Base-by-base conservation (phyloP, 2,329 filamentous ascomycete genomes). In the Cadophora malorum region DNA sequence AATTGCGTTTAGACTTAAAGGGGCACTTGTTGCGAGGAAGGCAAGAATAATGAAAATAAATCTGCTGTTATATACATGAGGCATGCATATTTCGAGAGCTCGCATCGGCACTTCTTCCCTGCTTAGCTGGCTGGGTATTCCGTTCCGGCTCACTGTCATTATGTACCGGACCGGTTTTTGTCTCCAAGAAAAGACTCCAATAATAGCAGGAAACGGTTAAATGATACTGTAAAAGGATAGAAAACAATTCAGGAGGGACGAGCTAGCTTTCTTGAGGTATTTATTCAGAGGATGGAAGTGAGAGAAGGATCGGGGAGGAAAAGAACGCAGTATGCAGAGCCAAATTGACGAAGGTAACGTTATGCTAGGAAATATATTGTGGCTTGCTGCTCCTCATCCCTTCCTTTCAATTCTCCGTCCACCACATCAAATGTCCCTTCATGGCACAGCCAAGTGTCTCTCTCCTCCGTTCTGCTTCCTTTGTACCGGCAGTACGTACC, bases 21-120 rank as follows among this genome's bases (percentile, higher is more conserved):
- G 19, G 53, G 53, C 7, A 38, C 31, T 56, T 38, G 28, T 23
- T 59, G n/a, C 33, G 33, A 59, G 33, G 45, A 19, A 25, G 10
- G 21, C 19, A 19, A 31, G 41, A 19, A 19, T 16, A 14, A 45
- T 16, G 16, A 19, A 16, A 45, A 5, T 16, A 19, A 53, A n/a
- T 58, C n/a, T n/a, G 53, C n/a, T 58, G 53, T 59, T 35, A 16
- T 59, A 59, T 59, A 59, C 55, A 59, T 59, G 55, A 59, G 19
- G 55, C 55, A 41, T 59, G 55, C 41, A 59, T 59, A 59, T 41
- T 23, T n/a, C 4, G 7, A 19, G 4, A 59, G 8, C 31, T 25
- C 55, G 55, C 33, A 25, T 59, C 55, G 55, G 55, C 55, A 59
- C 10, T 59, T 41, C 55, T 41, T 56, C 53, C 53, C 33, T 56